phyloP scores from a whole-genome alignment of 2,329 filamentous ascomycete genomes.

The Chrysoporthe cubensis region DNA sequence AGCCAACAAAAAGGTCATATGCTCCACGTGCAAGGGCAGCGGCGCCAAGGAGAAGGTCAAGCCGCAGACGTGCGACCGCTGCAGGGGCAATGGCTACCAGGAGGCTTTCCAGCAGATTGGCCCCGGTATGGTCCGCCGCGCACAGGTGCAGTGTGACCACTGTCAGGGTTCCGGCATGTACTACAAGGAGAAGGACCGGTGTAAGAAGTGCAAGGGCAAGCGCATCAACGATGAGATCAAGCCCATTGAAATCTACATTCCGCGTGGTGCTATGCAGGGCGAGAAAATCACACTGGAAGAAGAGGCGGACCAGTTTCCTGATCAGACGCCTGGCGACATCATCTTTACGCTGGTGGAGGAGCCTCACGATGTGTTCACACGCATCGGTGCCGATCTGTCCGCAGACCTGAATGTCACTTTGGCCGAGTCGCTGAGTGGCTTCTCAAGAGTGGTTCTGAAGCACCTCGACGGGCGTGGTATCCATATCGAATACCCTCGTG shows the following conservation, averaged over 20 bases:
- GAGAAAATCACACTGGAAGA: conserved; percentile 90
- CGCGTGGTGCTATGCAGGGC: conserved; percentile 81
- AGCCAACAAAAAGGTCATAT: conserved; percentile 92
- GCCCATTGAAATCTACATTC: conserved; percentile 94
- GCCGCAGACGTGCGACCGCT: conserved; percentile 79
- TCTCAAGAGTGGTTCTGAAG: conserved; percentile 86
- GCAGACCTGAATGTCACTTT: conserved; percentile 82
- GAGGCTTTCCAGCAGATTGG: conserved; percentile 82
- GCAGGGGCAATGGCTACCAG: conserved; percentile 77
- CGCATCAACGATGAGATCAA: conserved; percentile 87
- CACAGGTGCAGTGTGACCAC: conserved; percentile 77
- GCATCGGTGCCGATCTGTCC: conserved; percentile 81
- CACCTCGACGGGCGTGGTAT: conserved; percentile 95
- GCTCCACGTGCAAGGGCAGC: conserved; percentile 81
- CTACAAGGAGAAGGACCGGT: conserved; percentile 95
- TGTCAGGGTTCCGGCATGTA: conserved; percentile 85
- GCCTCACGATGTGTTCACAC: conserved; percentile 78
- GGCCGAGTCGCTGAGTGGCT: conserved; percentile 83
- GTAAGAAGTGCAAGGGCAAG: conserved; percentile 98
- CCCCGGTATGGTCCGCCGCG: conserved; percentile 82
- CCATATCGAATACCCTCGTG: conserved; percentile 75
- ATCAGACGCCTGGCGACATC: conserved; percentile 89
- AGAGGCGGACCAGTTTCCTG: conserved; percentile 90
- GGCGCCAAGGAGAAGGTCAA: conserved; percentile 94
- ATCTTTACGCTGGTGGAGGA: conserved; percentile 86